These are phyloP conservation scores for Triticum turgidum DNA, from an alignment of 176 grass and related monocot species.

Conservation along the genomic window DNA sequence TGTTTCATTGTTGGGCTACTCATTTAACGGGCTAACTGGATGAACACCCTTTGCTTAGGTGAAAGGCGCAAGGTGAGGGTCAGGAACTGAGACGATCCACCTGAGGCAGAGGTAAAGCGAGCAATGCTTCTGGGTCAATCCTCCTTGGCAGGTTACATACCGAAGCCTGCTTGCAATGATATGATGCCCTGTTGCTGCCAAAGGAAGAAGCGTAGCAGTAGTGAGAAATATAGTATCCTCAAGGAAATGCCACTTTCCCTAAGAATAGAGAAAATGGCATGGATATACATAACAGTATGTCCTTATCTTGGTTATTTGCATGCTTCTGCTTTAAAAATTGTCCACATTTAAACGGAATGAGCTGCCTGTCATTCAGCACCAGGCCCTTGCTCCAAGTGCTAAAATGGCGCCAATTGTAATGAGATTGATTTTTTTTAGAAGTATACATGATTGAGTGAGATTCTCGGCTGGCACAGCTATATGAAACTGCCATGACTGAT, in stretches of 20 bases:
- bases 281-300: not conserved
- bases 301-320: not conserved
- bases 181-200: not conserved
- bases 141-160: not conserved
- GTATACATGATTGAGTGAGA: not conserved
- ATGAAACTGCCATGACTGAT: not conserved
- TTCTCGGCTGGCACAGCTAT: not conserved
- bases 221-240: not conserved
- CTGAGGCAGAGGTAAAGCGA: not conserved
- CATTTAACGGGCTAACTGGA: conserved; percentile 17
- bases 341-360: not conserved
- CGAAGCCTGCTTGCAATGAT: not conserved
- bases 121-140: not conserved
- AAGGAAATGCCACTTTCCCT: conserved; percentile 9
- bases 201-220: not conserved
- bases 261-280: conserved; percentile 15
- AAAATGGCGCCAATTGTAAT: not conserved
- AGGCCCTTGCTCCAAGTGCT: not conserved
- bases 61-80: not conserved
- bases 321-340: not conserved
- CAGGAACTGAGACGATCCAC: not conserved
- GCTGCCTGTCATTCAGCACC: not conserved
- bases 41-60: conserved; percentile 11
- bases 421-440: not conserved
- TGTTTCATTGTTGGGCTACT: not conserved